Percentiles rank a stretch among this genome's conserved stretches.
These are phyloP conservation scores for Lachnum nothofagi DNA, from an alignment of 2,329 filamentous ascomycete species.

Conservation along the genomic window DNA sequence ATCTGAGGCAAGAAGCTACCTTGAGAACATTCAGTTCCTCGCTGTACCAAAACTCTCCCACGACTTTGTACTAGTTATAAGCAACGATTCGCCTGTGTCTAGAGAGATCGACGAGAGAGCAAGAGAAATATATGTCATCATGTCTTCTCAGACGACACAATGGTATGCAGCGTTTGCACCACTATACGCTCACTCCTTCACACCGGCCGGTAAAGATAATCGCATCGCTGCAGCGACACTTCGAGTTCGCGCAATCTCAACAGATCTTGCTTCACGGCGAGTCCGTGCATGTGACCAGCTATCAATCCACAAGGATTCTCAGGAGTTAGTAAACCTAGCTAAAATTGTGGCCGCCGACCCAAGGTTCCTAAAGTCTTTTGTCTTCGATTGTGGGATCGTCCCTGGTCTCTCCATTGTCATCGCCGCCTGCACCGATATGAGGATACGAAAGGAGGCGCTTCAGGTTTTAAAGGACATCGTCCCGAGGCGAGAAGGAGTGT, in stretches of 20 bases:
- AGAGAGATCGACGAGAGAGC: neutral
- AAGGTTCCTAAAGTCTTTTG: constrained; percentile 19
- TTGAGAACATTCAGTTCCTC: constrained; percentile 11
- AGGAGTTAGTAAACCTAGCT: constrained; percentile 17
- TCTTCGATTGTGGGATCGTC: constrained; percentile 23
- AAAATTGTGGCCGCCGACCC: constrained; percentile 10
- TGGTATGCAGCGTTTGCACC: constrained; percentile 20
- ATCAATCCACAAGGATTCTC: constrained; percentile 9
- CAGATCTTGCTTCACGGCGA: constrained; percentile 12
- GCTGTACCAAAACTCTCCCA: constrained; percentile 12
- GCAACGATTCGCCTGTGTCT: neutral
- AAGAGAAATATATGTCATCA: neutral
- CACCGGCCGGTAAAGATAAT: constrained; percentile 3
- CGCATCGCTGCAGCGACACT: constrained; percentile 19
- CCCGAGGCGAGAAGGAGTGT: constrained; percentile 6
- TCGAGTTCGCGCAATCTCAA: constrained; percentile 11
- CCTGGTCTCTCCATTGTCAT: constrained; percentile 20
- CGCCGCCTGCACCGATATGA: constrained; percentile 11
- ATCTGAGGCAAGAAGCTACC: constrained; percentile 11
- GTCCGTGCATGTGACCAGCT: constrained; percentile 5
- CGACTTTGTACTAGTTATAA: neutral
- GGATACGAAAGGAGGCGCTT: constrained; percentile 18
- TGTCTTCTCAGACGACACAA: constrained; percentile 10
- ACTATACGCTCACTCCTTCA: constrained; percentile 7
- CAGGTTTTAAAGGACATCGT: constrained; percentile 10